A percentile compares a stretch with the other conserved stretches of the same genome.
These are phyloP conservation scores for Epichloe brachyelytri DNA, from an alignment of 2,329 filamentous ascomycete species.

Conservation along the genomic window DNA sequence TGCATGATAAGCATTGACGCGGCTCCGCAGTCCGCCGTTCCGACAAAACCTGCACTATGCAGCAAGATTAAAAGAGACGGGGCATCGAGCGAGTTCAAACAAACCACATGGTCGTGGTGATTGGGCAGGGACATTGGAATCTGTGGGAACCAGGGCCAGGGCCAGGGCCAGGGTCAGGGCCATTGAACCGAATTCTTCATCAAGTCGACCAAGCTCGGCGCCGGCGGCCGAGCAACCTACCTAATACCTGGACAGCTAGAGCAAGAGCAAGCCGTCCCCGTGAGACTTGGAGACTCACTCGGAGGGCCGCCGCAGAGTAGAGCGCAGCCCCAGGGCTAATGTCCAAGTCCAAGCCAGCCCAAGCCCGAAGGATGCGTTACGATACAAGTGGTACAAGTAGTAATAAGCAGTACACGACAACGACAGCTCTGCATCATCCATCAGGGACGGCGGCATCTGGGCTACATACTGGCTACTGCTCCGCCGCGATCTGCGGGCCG, in stretches of 20 bases:
- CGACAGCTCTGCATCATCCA: background rate
- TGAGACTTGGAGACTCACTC: too few relatives aligned
- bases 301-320: too few relatives aligned
- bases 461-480: background rate
- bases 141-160: too few relatives aligned
- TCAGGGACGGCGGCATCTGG: background rate
- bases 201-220: background rate
- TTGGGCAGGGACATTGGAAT: background rate
- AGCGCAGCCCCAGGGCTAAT: too few relatives aligned
- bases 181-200: too few relatives aligned
- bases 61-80: background rate
- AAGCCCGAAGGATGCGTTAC: background rate
- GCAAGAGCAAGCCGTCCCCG: background rate
- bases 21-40: background rate
- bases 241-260: too few relatives aligned
- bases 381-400: too few relatives aligned
- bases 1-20: background rate
- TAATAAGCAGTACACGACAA: too few relatives aligned
- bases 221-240: background rate
- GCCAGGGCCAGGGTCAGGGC: too few relatives aligned
- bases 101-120: background rate
- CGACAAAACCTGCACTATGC: background rate
- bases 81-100: background rate
- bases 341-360: background rate
- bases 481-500: slow-evolving; percentile 3